Conservation (phyloP, 1,139 yeast genomes). For the Geotrichum australiense region DNA sequence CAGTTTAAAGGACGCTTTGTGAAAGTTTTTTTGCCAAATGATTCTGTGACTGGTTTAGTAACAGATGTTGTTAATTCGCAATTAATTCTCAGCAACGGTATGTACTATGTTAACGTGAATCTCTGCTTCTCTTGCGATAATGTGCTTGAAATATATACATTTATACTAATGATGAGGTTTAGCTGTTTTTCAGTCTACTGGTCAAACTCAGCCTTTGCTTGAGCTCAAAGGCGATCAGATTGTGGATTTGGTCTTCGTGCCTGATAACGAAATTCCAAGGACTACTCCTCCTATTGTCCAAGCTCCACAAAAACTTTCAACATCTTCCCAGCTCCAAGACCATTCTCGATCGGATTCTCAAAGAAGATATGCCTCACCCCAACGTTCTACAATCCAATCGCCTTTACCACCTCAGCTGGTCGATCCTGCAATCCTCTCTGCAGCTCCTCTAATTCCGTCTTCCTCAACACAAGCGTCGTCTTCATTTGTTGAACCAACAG, state of each 20-base stretch:
- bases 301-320: constrained; percentile 3
- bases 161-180: too few relatives aligned
- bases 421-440: constrained; percentile 30
- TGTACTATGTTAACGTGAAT: too few relatives aligned
- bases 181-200: too few relatives aligned
- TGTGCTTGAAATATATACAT: not conserved
- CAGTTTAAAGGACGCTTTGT: constrained; percentile 30
- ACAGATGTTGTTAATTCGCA: constrained; percentile 28
- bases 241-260: constrained; percentile 28
- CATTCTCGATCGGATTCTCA: constrained; percentile 2
- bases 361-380: constrained; percentile 3
- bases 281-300: too few relatives aligned
- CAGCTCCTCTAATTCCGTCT: constrained; percentile 19
- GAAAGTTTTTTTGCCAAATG: constrained; percentile 27
- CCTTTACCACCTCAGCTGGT: constrained; percentile 16
- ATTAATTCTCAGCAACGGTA: constrained; percentile 25
- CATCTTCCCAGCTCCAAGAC: constrained; percentile 6
- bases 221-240: constrained; percentile 28
- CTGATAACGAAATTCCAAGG: too few relatives aligned
- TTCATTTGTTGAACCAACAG: not conserved
- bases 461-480: constrained; percentile 6
- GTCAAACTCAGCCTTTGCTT: too few relatives aligned
- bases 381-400: constrained; percentile 3
- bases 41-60: constrained; percentile 31
- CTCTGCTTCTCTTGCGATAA: not conserved